Percentiles rank a stretch among this genome's conserved stretches.
Conservation (phyloP, 345 rosid species). For the Lepidium sativum region DNA sequence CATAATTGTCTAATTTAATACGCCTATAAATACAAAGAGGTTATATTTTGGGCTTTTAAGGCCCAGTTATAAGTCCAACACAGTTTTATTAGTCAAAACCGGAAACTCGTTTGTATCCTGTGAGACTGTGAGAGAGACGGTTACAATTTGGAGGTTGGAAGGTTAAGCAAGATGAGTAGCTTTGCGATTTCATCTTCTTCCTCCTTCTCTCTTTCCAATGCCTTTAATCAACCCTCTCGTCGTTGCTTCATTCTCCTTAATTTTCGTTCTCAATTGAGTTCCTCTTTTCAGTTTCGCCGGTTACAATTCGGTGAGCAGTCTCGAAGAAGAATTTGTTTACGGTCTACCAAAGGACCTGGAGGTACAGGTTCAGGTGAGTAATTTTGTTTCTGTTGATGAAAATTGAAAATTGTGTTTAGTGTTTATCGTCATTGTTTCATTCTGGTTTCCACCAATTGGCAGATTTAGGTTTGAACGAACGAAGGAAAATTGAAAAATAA, state of each 20-base stretch:
- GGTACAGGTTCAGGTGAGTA: slow-evolving; percentile 32
- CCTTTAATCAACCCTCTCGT: slow-evolving; percentile 1
- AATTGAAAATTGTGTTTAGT: not conserved
- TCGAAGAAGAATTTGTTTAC: slow-evolving; percentile 19
- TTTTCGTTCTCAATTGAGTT: not conserved
- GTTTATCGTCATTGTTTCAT: not conserved
- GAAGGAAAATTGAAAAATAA: too few species aligned
- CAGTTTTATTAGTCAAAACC: too few species aligned
- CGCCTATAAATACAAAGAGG: too few species aligned
- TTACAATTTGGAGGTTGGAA: too few species aligned
- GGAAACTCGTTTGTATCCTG: too few species aligned
- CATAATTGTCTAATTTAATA: too few species aligned
- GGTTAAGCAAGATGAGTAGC: slow-evolving; percentile 10
- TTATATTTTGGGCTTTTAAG: too few species aligned
- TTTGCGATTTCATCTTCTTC: slow-evolving; percentile 10
- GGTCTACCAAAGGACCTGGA: slow-evolving; percentile 26
- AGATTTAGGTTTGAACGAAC: too few species aligned
- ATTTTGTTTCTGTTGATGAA: not conserved
- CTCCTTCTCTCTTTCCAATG: slow-evolving; percentile 2
- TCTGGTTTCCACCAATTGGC: too few species aligned
- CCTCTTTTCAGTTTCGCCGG: slow-evolving; percentile 18
- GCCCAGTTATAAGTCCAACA: too few species aligned
- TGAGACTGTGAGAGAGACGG: too few species aligned
- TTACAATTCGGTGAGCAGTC: slow-evolving; percentile 3
- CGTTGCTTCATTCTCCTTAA: too few species aligned